Base-by-base conservation (phyloP, 768 basidiomycete species). In the Suillus cothurnatus region DNA sequence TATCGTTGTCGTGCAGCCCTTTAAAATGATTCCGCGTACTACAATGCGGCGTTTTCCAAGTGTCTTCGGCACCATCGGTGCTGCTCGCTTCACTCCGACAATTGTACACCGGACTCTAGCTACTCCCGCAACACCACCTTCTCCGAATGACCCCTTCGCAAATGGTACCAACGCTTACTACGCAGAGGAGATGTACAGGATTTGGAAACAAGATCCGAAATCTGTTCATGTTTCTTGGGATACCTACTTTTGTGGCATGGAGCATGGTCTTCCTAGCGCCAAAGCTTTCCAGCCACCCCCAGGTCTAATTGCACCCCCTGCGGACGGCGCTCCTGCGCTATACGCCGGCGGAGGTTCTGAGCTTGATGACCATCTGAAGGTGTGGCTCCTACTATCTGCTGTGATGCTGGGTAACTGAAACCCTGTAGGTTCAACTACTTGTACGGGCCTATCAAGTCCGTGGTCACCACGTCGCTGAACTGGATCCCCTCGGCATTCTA, bases 391-490 rank as follows among this genome's bases (percentile, higher is more conserved):
- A 3, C 23, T 11, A 41, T 64, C 26, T 45, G 61, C 17, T 43
- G 70, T 53, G 50, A 60, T n/a, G 15, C 39, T 41, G 36, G 26
- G 21, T 61, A 59, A 32, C 52, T 63, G 6, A 67, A 36, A 36
- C 34, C 32, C 32, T 69, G 26, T 73, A 99, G 97, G 91, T 95
- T 21, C 97, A 99, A 92, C 86, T 99, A 34, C 89, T 99, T 64
- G 95, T 98, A 61, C 91, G 97, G 64, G 97, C 97, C 4, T 99
- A 97, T 80, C 97, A 99, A 88, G 97, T 99, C 21, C 93, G 97
- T 66, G 97, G 97, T 19, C 97, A 99, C 73, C 95, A 98, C 72
- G 84, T 95, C 64, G 97, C 97, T 41, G 92, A 97, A 68, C 84
- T 99, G 61, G 97, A 99, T 75, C 97, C 97, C 38, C 86, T 99